These are phyloP conservation scores for Ophiostoma sp. DNA, from an alignment of 2,329 filamentous ascomycete species.

Conservation along the genomic window DNA sequence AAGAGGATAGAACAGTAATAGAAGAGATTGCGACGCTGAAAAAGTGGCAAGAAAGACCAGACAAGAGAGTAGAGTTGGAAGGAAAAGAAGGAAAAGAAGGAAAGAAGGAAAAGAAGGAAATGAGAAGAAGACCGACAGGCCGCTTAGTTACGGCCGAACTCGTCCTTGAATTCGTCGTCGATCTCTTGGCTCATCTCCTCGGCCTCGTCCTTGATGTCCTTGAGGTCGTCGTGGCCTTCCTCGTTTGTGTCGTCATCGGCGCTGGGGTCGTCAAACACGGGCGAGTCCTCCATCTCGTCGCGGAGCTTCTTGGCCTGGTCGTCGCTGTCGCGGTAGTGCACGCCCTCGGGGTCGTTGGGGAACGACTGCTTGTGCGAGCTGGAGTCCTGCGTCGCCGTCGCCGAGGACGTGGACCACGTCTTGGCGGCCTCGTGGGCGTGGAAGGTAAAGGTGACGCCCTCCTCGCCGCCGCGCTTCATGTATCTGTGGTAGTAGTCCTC, in stretches of 20 bases:
- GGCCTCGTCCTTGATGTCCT: background rate
- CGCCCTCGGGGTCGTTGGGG: background rate
- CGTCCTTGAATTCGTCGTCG: constrained; percentile 2
- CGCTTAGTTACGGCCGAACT: background rate
- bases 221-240: background rate
- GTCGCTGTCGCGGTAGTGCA: background rate
- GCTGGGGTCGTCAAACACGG: constrained; percentile 7
- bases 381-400: background rate
- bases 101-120: background rate
- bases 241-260: background rate
- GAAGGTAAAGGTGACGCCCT: background rate
- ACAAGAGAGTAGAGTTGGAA: background rate
- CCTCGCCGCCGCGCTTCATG: constrained; percentile 7
- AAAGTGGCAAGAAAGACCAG: background rate
- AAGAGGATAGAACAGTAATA: too few relatives aligned
- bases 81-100: background rate
- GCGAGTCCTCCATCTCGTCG: background rate
- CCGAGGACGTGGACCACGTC: background rate
- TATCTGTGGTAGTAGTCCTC: constrained; percentile 6
- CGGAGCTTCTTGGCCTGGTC: background rate
- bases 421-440: background rate
- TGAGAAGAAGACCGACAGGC: background rate
- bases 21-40: too few relatives aligned
- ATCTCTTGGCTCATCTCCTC: background rate
- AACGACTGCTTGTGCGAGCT: background rate